Evolutionary conservation across 352 stramenopile genomes (phyloP).

Genomic region (Globisporangium echinulatum): DNA sequence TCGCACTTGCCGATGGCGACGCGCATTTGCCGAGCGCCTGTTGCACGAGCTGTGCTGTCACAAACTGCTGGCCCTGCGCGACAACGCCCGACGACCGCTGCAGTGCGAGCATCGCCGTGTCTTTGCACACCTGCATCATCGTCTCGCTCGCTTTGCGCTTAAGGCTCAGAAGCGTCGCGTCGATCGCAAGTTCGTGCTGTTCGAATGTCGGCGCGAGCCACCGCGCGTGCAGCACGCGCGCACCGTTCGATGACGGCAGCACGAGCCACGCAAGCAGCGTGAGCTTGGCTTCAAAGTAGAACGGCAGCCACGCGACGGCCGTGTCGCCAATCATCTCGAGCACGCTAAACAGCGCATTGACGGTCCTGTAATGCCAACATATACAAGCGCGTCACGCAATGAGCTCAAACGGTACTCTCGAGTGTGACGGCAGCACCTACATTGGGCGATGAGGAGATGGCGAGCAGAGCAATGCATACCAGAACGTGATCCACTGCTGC

Average conservation of each 20-base stretch:
- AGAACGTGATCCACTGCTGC: conserved; percentile 61
- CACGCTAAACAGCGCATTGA: conserved; percentile 54
- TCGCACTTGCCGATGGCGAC: not conserved
- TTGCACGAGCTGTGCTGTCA: conserved; percentile 58
- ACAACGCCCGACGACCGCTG: conserved; percentile 54
- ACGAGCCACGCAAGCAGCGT: conserved; percentile 63
- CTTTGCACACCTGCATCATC: conserved; percentile 58
- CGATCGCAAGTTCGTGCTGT: conserved; percentile 59
- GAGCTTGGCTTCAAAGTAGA: conserved; percentile 76
- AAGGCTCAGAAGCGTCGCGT: conserved; percentile 42
- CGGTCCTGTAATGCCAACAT: conserved; percentile 19
- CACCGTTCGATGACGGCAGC: conserved; percentile 45
- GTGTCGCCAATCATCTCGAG: conserved; percentile 58
- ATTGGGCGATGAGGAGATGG: not conserved
- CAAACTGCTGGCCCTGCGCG: conserved; percentile 55
- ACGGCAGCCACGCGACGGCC: conserved; percentile 48
- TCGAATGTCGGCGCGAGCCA: conserved; percentile 63
- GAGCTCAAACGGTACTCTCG: not conserved
- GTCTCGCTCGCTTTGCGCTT: conserved; percentile 61
- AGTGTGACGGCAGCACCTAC: not conserved
- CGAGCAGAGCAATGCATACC: conserved; percentile 16
- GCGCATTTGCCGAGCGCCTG: conserved; percentile 32
- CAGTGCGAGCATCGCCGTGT: conserved; percentile 53
- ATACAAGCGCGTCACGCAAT: conserved; percentile 1
- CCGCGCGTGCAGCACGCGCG: conserved; percentile 40